These are phyloP conservation scores for Lactarius sanguifluus DNA, from an alignment of 768 basidiomycete species.

Conservation along the genomic window DNA sequence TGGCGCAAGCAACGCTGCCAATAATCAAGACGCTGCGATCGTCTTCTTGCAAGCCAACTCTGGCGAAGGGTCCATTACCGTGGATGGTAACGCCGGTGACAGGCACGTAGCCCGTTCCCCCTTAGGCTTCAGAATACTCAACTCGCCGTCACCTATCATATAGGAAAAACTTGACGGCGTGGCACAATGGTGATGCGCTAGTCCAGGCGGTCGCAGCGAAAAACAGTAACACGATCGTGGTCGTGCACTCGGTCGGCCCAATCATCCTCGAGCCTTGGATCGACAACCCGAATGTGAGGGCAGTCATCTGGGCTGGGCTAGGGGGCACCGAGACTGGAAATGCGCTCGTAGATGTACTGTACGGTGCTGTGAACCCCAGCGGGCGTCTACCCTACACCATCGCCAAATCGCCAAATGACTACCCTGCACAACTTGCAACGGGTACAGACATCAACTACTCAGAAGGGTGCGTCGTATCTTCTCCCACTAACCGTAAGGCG, in stretches of 20 bases:
- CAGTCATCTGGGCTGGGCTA: slow-evolving; percentile 52
- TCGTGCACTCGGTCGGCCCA: slow-evolving; percentile 77
- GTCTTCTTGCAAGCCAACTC: slow-evolving; percentile 46
- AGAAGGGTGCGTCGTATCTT: slow-evolving; percentile 42
- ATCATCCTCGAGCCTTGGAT: slow-evolving; percentile 68
- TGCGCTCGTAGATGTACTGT: slow-evolving; percentile 73
- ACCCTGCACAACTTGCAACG: slow-evolving; percentile 43
- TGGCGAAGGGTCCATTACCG: slow-evolving; percentile 51
- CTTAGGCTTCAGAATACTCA: not conserved
- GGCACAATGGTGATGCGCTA: slow-evolving; percentile 38
- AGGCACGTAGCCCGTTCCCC: slow-evolving; percentile 42
- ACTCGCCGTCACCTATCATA: not conserved
- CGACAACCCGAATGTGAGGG: slow-evolving; percentile 69
- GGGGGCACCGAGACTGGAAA: slow-evolving; percentile 66
- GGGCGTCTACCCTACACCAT: slow-evolving; percentile 72
- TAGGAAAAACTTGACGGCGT: slow-evolving; percentile 42
- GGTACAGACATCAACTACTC: slow-evolving; percentile 55
- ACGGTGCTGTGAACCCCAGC: slow-evolving; percentile 71
- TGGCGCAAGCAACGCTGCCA: slow-evolving; percentile 44
- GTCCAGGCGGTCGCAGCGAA: slow-evolving; percentile 61
- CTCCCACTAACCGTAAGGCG: slow-evolving; percentile 22
- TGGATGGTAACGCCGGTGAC: slow-evolving; percentile 60
- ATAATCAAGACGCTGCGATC: slow-evolving; percentile 50
- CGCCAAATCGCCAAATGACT: slow-evolving; percentile 55
- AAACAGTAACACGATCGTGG: slow-evolving; percentile 76